Base-by-base conservation (phyloP, 1,139 yeast species). In the Wickerhamomyces sp. region DNA sequence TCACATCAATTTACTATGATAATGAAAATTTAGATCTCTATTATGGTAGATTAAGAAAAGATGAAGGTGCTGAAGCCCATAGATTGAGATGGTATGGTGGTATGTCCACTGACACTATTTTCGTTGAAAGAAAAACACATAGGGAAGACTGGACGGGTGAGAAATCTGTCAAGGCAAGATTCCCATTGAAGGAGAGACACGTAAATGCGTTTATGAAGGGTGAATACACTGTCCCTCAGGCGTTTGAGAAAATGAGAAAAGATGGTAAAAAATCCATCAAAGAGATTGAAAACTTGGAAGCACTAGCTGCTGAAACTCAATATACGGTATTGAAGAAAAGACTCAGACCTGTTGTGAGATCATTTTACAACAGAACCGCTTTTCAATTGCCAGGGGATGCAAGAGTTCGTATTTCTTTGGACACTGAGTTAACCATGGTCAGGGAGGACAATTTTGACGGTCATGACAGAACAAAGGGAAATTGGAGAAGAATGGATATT, bases 111-210 rank as follows among this genome's bases (percentile, higher is more conserved):
- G 96, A 91, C 56, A 88, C 87, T 44, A 89, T 93, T 47, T 93
- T 93, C 56, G 96, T 93, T 34, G 99, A 93, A 69, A 81, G 99
- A 67, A 93, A 93, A 67, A 93, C 99, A 13, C 99, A 93, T 64
- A 80, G 99, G 67, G 99, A 93, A 67, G 99, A 93, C 69, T 93
- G 99, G 99, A 93, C 99, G 3, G 99, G 99, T 59, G 99, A 93
- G 67, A 91, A 91, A 69, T 88, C 96, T 10, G 99, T 93, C 54
- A 93, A 93, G 70, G 98, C 98, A 5, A 79, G 99, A 65, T 93
- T 93, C 68, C 82, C 91, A 11, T 72, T 93, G 58, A 93, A 91
- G 66, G 99, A 93, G 64, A 88, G 86, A 65, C 79, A 89, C 60
- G 93, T 91, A 45, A 93, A 93, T 64, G 79, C 81, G 43, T 93